A percentile compares a stretch with the other conserved stretches of the same genome.
Conservation (phyloP, 805 yeast species). For the Lipomyces yamadae region DNA sequence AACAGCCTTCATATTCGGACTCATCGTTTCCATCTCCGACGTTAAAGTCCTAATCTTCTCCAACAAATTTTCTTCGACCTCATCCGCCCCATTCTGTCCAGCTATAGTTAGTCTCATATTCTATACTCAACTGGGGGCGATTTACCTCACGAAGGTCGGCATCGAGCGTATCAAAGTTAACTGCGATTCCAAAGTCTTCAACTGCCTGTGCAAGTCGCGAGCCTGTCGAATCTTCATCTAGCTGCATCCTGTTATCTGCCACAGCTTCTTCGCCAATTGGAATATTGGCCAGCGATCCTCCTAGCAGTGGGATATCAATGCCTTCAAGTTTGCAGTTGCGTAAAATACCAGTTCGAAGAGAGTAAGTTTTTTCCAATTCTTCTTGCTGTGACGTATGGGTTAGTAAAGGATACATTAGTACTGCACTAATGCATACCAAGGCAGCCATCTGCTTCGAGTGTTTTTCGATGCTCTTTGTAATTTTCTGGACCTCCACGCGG, state of each 20-base stretch:
- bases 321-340: slow-evolving; percentile 77
- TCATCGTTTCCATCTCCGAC: slow-evolving; percentile 50
- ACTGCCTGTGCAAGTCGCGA: slow-evolving; percentile 22
- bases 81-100: slow-evolving; percentile 35
- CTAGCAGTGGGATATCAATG: slow-evolving; percentile 62
- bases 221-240: slow-evolving; percentile 41
- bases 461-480: slow-evolving; percentile 26
- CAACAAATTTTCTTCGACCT: slow-evolving; percentile 39
- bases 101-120: slow-evolving; percentile 40
- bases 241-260: slow-evolving; percentile 45
- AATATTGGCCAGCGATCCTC: slow-evolving; percentile 64
- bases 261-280: slow-evolving; percentile 58
- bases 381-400: slow-evolving; percentile 25
- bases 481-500: slow-evolving; percentile 25
- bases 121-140: slow-evolving; percentile 44
- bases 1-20: slow-evolving; percentile 82
- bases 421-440: slow-evolving; percentile 15
- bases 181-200: slow-evolving; percentile 48
- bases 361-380: slow-evolving; percentile 38
- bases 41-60: slow-evolving; percentile 41
- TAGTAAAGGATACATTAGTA: background rate
- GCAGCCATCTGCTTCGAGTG: slow-evolving; percentile 13
- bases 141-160: slow-evolving; percentile 50
- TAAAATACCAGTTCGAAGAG: slow-evolving; percentile 61
- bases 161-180: slow-evolving; percentile 59